phyloP scores from a whole-genome alignment of 2,329 filamentous ascomycete genomes.

The Xylaria sp. region DNA sequence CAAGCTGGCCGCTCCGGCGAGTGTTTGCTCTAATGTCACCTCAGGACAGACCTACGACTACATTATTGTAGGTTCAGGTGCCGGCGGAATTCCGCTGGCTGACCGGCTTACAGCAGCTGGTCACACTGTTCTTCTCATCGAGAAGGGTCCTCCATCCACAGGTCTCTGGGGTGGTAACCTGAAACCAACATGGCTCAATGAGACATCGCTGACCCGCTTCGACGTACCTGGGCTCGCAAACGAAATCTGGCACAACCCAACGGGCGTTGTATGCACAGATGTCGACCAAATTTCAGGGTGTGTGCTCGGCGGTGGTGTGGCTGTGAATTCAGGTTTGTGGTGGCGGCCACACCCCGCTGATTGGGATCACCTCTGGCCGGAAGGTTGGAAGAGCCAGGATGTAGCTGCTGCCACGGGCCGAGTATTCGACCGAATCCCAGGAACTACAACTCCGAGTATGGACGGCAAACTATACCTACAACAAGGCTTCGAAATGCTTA shows the following conservation, averaged over 20 bases:
- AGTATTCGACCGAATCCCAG: constrained; percentile 70
- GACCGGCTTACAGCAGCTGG: constrained; percentile 68
- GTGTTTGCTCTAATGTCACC: constrained; percentile 34
- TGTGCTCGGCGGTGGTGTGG: constrained; percentile 69
- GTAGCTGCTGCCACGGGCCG: constrained; percentile 62
- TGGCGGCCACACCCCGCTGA: constrained; percentile 67
- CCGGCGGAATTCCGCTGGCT: constrained; percentile 64
- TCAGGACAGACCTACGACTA: constrained; percentile 56
- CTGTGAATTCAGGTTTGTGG: constrained; percentile 72
- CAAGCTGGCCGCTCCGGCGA: constrained; percentile 28
- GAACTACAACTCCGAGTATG: constrained; percentile 67
- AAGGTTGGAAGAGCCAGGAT: constrained; percentile 71
- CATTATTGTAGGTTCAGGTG: constrained; percentile 65
- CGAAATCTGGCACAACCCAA: constrained; percentile 69
- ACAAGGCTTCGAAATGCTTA: constrained; percentile 67
- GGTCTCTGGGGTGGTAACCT: constrained; percentile 68
- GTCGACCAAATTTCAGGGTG: constrained; percentile 77
- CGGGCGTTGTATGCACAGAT: constrained; percentile 70
- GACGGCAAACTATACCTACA: constrained; percentile 71
- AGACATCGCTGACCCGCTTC: constrained; percentile 70
- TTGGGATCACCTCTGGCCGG: constrained; percentile 74
- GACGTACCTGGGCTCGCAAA: constrained; percentile 76
- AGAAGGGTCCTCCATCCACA: constrained; percentile 65
- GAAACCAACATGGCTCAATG: constrained; percentile 59
- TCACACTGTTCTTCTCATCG: constrained; percentile 67